Base-by-base conservation (phyloP, 2,329 filamentous ascomycete genomes). In the Clarireedia sp. region DNA sequence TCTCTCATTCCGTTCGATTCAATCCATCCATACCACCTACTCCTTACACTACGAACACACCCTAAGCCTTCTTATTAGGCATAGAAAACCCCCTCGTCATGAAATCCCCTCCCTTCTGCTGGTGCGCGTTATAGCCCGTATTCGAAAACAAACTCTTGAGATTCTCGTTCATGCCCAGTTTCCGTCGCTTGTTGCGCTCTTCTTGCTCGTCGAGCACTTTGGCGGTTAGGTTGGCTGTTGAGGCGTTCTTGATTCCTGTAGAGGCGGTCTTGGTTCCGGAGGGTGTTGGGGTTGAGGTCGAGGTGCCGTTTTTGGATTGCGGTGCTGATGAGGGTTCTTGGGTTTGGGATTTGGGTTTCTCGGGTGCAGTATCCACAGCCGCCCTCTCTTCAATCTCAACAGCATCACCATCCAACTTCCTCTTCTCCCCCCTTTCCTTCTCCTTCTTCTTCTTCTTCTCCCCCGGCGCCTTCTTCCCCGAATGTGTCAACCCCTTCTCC, bases 141-240 rank as follows among this genome's bases (percentile, higher is more conserved):
- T 73, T 75, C 1, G 74, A 74, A 61, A 80, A 82, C 14, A 82
- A 69, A 59, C 75, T 79, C 59, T 78, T 76, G 36, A 82, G 61
- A 56, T 78, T 81, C 23, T 80, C 78, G 64, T 76, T 82, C 55
- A 77, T 70, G 0, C 62, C 83, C 63, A 90, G 65, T 67, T 88
- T 95, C 58, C 88, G 78, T 62, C 85, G 76, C 73, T 92, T 96
- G 62, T 90, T 90, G 55, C 81, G 78, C 65, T 87, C 83, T 50
- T 92, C 87, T 69, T 96, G 89, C 66, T 97, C 92, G 23, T 87
- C 86, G 24, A 97, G 70, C 0, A 99, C 91, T 63, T 85, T 90
- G 0, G 87, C 88, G 0, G 92, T 95, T 44, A 99, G 73, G 3
- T 84, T 87, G 0, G 92, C 91, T 0, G 94, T 94, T 54, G 89